These are phyloP conservation scores for Rhizopogon vinicolor DNA, from an alignment of 768 basidiomycete species.

Conservation along the genomic window DNA sequence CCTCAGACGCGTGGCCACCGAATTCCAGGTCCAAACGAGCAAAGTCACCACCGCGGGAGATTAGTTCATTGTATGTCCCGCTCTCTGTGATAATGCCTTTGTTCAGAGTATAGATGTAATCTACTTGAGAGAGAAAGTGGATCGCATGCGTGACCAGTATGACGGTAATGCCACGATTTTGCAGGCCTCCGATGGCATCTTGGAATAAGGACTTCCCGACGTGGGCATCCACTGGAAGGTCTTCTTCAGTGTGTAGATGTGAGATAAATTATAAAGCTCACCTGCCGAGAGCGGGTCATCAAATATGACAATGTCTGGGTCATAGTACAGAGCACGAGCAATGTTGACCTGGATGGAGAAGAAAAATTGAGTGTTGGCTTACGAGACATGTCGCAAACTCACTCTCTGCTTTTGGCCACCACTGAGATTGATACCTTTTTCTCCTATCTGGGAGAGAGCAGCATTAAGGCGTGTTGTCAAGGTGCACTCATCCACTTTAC, in stretches of 20 bases:
- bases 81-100: slow-evolving; percentile 42
- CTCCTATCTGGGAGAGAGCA: slow-evolving; percentile 46
- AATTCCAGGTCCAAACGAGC: slow-evolving; percentile 57
- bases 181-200: slow-evolving; percentile 53
- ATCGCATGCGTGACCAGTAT: slow-evolving; percentile 53
- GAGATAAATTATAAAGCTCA: too few species aligned
- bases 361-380: neutral
- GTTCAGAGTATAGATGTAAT: slow-evolving; percentile 45
- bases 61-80: slow-evolving; percentile 50
- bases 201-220: slow-evolving; percentile 68
- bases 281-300: too few species aligned
- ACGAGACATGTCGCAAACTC: slow-evolving; percentile 6
- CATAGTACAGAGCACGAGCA: too few species aligned
- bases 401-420: slow-evolving; percentile 66
- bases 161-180: slow-evolving; percentile 43
- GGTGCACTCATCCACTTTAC: slow-evolving; percentile 26
- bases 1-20: slow-evolving; percentile 41
- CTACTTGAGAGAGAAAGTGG: slow-evolving; percentile 48
- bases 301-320: too few species aligned
- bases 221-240: slow-evolving; percentile 74
- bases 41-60: slow-evolving; percentile 47
- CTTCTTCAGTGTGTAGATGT: too few species aligned
- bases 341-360: too few species aligned
- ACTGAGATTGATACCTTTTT: slow-evolving; percentile 63
- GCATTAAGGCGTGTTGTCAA: neutral